These are phyloP conservation scores for Ascochyta rabiei DNA, from an alignment of 2,329 filamentous ascomycete genomes.

Conservation along the genomic window DNA sequence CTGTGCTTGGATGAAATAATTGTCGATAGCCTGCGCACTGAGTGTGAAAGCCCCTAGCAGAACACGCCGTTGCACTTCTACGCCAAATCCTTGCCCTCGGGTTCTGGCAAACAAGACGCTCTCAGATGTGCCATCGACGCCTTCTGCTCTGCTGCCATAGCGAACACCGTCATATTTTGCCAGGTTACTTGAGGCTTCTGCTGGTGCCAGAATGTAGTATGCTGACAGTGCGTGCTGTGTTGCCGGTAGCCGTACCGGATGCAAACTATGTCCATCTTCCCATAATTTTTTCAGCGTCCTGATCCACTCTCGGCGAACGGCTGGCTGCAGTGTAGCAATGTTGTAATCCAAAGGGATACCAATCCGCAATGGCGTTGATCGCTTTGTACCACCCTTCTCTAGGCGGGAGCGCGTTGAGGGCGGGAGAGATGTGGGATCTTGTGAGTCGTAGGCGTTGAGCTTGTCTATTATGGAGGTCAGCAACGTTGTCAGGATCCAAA, in stretches of 20 bases:
- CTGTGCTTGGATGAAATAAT: constrained; percentile 96
- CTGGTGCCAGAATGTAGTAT: constrained; percentile 94
- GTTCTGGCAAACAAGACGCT: constrained; percentile 69
- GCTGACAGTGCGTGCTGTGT: constrained; percentile 87
- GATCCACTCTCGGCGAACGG: constrained; percentile 74
- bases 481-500: not conserved
- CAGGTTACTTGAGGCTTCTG: constrained; percentile 93
- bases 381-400: not conserved
- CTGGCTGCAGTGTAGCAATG: constrained; percentile 75
- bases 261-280: constrained; percentile 70
- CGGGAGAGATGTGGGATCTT: constrained; percentile 77
- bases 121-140: constrained; percentile 63
- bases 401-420: constrained; percentile 58
- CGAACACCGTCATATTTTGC: constrained; percentile 97
- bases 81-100: constrained; percentile 76
- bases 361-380: constrained; percentile 48
- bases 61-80: constrained; percentile 85
- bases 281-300: constrained; percentile 65
- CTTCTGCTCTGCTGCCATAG: constrained; percentile 69
- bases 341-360: constrained; percentile 81
- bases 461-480: constrained; percentile 45
- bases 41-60: constrained; percentile 88
- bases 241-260: constrained; percentile 79
- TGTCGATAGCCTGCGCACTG: constrained; percentile 88
- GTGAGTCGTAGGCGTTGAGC: constrained; percentile 66